Evolutionary conservation across 1,284 basidiomycete genomes (phyloP).

Genomic region (Malassezia obtusa): DNA sequence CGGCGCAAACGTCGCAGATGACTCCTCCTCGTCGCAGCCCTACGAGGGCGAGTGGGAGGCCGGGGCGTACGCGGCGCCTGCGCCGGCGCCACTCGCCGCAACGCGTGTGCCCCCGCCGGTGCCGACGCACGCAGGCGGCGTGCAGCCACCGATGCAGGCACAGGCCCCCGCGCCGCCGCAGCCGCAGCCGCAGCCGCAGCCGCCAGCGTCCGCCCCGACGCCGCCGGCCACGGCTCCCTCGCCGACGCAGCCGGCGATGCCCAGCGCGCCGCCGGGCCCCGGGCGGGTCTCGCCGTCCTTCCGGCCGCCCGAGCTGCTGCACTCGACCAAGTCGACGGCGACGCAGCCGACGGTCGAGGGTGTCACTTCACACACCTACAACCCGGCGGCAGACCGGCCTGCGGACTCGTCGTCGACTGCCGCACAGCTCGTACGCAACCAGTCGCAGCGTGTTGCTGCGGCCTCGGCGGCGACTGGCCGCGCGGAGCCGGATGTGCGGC

Average conservation of each 20-base stretch:
- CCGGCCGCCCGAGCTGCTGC: constrained; percentile 13
- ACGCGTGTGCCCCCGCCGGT: constrained; percentile 25
- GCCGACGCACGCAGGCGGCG: constrained; percentile 10
- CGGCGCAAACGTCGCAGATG: constrained; percentile 24
- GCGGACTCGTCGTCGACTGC: neutral
- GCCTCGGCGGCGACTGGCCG: neutral
- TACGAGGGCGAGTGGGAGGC: constrained; percentile 1
- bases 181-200: too few relatives aligned
- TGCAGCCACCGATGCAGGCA: neutral
- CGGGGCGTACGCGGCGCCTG: neutral
- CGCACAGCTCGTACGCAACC: constrained; percentile 8
- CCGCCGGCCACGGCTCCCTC: too few relatives aligned
- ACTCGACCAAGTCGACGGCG: constrained; percentile 14
- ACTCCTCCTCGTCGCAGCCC: neutral
- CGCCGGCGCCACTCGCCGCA: neutral
- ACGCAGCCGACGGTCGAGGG: constrained; percentile 12
- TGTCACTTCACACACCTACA: constrained; percentile 10
- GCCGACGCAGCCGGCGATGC: too few relatives aligned
- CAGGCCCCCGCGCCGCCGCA: too few relatives aligned
- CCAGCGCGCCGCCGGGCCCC: too few relatives aligned
- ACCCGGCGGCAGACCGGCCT: constrained; percentile 1
- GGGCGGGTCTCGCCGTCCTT: constrained; percentile 10
- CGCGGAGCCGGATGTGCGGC: neutral
- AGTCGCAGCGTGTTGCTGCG: constrained; percentile 15
- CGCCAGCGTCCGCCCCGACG: too few relatives aligned